Percentiles rank a stretch among this genome's conserved stretches.
phyloP scores from a whole-genome alignment of 345 rosid species.

The Triadica sebifera region DNA sequence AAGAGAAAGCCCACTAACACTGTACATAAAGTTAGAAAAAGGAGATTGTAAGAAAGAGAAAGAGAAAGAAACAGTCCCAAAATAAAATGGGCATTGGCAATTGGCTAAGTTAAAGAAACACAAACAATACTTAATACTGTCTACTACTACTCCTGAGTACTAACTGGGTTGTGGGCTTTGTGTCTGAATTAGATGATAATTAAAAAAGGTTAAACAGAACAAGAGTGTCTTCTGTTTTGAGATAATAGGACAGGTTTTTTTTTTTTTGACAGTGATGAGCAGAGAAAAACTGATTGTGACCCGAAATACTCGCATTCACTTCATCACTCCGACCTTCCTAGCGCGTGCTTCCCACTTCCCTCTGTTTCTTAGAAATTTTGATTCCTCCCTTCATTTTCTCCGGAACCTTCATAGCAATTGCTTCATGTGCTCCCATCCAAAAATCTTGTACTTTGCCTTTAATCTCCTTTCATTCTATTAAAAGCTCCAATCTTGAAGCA shows the following conservation, averaged over 20 bases:
- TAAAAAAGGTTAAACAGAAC: no score
- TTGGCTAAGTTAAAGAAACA: constrained; percentile 9
- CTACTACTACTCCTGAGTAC: no score
- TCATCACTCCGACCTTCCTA: not conserved
- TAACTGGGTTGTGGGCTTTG: no score
- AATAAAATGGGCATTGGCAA: not conserved
- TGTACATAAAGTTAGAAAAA: constrained; percentile 36
- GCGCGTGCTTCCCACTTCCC: constrained; percentile 10
- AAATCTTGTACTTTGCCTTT: not conserved
- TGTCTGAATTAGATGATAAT: no score
- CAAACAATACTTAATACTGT: not conserved
- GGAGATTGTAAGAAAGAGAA: constrained; percentile 11
- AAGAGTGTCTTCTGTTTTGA: no score
- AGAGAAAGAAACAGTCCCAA: constrained; percentile 13
- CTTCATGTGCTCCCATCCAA: not conserved
- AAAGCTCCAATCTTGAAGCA: no score
- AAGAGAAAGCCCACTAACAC: constrained; percentile 41
- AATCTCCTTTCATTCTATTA: not conserved
- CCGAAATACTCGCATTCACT: constrained; percentile 5
- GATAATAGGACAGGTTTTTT: no score
- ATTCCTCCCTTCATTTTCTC: not conserved
- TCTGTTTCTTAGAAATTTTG: no score
- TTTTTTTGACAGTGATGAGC: constrained; percentile 39
- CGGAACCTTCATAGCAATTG: constrained; percentile 52
- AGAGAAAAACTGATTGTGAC: constrained; percentile 35